Conservation (phyloP, 352 stramenopile species). For the Globisporangium cylindrosporum region DNA sequence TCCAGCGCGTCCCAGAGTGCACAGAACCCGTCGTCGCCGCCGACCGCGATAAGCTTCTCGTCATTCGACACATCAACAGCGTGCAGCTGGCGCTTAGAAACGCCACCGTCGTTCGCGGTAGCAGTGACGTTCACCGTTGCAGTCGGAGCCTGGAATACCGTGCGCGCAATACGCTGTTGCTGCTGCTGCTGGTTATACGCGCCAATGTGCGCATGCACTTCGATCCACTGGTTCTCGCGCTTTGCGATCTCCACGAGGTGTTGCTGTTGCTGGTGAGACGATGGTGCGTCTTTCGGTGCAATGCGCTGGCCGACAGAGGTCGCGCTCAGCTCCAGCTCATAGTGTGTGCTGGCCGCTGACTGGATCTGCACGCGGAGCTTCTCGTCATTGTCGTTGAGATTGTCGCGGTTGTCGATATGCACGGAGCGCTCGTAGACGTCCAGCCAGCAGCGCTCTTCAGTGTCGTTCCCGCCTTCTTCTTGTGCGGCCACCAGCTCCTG, state of each 20-base stretch:
- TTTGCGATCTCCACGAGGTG: slow-evolving; percentile 35
- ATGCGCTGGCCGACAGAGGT: neutral
- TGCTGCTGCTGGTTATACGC: neutral
- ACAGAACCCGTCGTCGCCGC: slow-evolving; percentile 52
- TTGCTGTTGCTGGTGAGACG: neutral
- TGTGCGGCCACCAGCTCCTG: slow-evolving; percentile 10
- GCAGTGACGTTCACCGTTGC: slow-evolving; percentile 21
- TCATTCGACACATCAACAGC: slow-evolving; percentile 47
- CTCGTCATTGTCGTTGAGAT: neutral
- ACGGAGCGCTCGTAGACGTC: slow-evolving; percentile 50
- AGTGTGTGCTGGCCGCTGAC: slow-evolving; percentile 32
- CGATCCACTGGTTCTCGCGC: slow-evolving; percentile 40
- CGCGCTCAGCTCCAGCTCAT: slow-evolving; percentile 32
- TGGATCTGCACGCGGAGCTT: slow-evolving; percentile 15
- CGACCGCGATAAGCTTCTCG: slow-evolving; percentile 47
- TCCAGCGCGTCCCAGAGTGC: slow-evolving; percentile 43
- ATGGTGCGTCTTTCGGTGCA: neutral
- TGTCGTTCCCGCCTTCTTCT: neutral
- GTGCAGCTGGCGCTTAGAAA: slow-evolving; percentile 34
- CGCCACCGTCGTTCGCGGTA: neutral
- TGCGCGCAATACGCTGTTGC: slow-evolving; percentile 23
- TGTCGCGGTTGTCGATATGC: slow-evolving; percentile 8
- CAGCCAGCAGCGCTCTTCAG: slow-evolving; percentile 35
- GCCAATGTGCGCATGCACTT: slow-evolving; percentile 31
- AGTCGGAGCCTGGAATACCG: slow-evolving; percentile 56